These are phyloP conservation scores for Euphrasia arctica DNA, from an alignment of 305 asterid genomes.

Conservation along the genomic window DNA sequence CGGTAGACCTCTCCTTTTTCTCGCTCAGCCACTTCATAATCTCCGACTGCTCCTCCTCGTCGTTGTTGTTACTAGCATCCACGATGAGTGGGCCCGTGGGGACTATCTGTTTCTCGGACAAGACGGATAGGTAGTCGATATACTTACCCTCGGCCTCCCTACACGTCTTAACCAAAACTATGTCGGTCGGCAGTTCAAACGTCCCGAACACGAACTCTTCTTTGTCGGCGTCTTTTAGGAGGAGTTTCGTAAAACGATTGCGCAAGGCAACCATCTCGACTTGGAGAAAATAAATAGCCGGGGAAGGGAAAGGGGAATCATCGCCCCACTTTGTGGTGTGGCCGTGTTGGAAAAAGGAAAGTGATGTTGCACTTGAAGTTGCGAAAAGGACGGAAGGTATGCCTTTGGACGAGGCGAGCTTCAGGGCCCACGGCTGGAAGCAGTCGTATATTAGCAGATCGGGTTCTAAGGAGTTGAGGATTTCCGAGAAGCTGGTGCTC, in stretches of 20 bases:
- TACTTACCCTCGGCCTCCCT: conserved; percentile 23
- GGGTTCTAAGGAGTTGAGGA: not conserved
- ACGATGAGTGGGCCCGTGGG: conserved; percentile 24
- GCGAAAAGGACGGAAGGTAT: conserved; percentile 28
- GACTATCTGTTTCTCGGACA: conserved; percentile 15
- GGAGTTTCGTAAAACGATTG: not conserved
- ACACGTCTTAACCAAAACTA: conserved; percentile 16
- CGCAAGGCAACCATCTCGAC: not conserved
- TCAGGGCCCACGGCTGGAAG: conserved; percentile 6
- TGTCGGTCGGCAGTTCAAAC: conserved; percentile 2
- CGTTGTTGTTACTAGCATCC: not conserved
- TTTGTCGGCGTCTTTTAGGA: conserved; percentile 18
- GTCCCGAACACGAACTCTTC: conserved; percentile 23
- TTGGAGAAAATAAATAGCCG: conserved; percentile 18
- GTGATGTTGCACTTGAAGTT: conserved; percentile 10
- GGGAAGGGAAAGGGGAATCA: conserved; percentile 19
- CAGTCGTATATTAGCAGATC: not conserved
- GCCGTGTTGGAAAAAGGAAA: not conserved
- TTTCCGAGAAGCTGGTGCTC: conserved; percentile 12
- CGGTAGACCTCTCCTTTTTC: conserved; percentile 22
- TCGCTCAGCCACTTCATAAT: conserved; percentile 25
- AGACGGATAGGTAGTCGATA: conserved; percentile 19
- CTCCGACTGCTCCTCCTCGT: conserved; percentile 7
- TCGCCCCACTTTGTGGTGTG: not conserved
- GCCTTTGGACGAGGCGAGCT: not conserved